phyloP scores from a whole-genome alignment of 805 yeast species.

The Monosporozyma solicola region DNA sequence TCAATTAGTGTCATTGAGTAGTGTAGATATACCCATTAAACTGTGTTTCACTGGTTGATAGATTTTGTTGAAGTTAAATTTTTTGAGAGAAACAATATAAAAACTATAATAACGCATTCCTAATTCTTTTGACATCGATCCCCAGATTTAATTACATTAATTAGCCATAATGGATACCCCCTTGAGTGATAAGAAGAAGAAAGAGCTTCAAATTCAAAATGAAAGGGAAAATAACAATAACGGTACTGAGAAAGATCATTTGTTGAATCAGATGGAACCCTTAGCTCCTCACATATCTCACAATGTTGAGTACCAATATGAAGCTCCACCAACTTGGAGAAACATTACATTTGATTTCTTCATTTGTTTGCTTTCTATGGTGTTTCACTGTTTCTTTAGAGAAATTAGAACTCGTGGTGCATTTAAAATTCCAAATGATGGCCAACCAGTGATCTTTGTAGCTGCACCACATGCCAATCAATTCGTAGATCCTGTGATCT shows the following conservation, averaged over 20 bases:
- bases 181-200: conserved; percentile 2
- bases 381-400: conserved; percentile 68
- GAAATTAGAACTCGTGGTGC: conserved; percentile 88
- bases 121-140: neutral
- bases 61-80: neutral
- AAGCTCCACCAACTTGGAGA: conserved; percentile 33
- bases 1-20: neutral
- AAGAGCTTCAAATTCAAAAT: neutral
- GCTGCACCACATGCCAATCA: conserved; percentile 98
- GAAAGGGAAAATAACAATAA: neutral
- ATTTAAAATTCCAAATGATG: conserved; percentile 55
- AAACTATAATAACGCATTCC: neutral
- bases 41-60: neutral
- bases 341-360: conserved; percentile 43
- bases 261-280: neutral
- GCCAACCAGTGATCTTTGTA: conserved; percentile 76
- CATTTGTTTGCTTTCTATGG: conserved; percentile 39
- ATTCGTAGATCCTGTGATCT: conserved; percentile 68
- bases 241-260: neutral
- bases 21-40: neutral
- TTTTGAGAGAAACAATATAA: too few species aligned
- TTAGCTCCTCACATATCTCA: neutral
- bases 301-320: conserved; percentile 15
- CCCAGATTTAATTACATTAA: neutral
- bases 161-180: conserved; percentile 3